Evolutionary conservation across 108 stramenopile species (phyloP), one percentile per base, ranked within the genome.

Genomic region (Nitzschia putrida): DNA sequence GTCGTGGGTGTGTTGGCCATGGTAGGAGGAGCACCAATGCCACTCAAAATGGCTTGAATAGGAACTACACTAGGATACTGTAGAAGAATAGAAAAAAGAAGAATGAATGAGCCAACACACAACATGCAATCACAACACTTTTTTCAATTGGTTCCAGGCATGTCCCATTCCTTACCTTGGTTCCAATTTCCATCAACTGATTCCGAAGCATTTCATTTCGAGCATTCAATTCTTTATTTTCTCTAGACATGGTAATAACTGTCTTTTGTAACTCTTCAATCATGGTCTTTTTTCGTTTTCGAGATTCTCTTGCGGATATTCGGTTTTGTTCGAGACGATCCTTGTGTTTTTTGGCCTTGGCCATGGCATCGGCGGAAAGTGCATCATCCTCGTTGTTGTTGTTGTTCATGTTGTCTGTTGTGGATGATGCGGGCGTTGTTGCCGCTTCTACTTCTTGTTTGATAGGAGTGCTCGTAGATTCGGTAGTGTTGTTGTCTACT

Each of bases 271-370:
- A 73, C 55, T 93, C 91, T 69, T 95, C 94, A 65, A 95, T 91
- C 90, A 91, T 89, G 44, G 81, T 84, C 79, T 95, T 95, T 77
- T 93, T 95, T 37, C 91, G 81, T 63, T 90, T 90, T 23, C 94
- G 83, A 16, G 85, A 87, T 78, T 95, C 94, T 24, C 91, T 63
- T 0, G 94, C 94, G 9, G 90, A 90, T 47, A 93, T 90, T 8
- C 94, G 85, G 69, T 95, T 95, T 77, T 92, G 90, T 81, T 95
- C 93, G 69, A 95, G 76, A 8, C 93, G 89, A 67, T 95, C 90
- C 56, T 79, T 82, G 9, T 88, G 86, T 66, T 92, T 92, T 9
- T 64, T 74, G 10, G 61, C 77, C 56, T 80, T 78, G 43, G 40
- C 49, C 4, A 34, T 34, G 29, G 29, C 29, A 34, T 34, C 29